phyloP scores from a whole-genome alignment of 345 rosid genomes.

The Excoecaria cochinchinensis region DNA sequence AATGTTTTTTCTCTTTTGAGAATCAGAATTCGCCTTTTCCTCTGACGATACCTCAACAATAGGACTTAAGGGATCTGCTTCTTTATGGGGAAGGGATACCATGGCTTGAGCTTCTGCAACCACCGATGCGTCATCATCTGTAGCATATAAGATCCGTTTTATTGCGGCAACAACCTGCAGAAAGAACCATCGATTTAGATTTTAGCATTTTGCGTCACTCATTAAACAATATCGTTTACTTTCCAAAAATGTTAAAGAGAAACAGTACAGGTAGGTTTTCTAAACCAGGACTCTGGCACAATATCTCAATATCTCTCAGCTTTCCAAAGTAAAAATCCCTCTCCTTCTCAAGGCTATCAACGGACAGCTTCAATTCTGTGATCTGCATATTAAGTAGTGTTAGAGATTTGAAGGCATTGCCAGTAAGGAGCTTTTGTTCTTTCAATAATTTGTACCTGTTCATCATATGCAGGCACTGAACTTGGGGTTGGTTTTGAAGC shows the following conservation, averaged over 20 bases:
- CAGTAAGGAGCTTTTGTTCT: background rate
- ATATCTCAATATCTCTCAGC: slow-evolving; percentile 83
- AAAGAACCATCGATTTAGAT: background rate
- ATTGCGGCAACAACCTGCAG: slow-evolving; percentile 79
- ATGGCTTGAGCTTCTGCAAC: slow-evolving; percentile 73
- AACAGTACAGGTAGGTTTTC: slow-evolving; percentile 61
- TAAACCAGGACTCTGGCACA: slow-evolving; percentile 69
- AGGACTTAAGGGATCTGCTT: slow-evolving; percentile 56
- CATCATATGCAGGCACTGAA: slow-evolving; percentile 67
- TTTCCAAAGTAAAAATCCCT: slow-evolving; percentile 92
- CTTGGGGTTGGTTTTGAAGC: slow-evolving; percentile 51
- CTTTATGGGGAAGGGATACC: slow-evolving; percentile 41
- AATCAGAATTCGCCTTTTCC: slow-evolving; percentile 54
- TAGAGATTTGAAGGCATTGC: slow-evolving; percentile 6
- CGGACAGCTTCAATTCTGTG: slow-evolving; percentile 85
- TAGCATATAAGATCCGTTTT: slow-evolving; percentile 72
- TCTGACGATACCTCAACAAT: slow-evolving; percentile 65
- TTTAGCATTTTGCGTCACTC: slow-evolving; percentile 5
- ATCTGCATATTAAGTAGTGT: slow-evolving; percentile 48
- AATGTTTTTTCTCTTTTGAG: slow-evolving; percentile 76
- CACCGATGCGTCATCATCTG: slow-evolving; percentile 64
- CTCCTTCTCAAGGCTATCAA: slow-evolving; percentile 96
- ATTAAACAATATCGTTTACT: background rate
- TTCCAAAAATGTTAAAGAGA: background rate
- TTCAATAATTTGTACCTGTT: slow-evolving; percentile 48